Evolutionary conservation across 345 rosid genomes (phyloP), one percentile per base, ranked within the genome.

Genomic region (Citrus maxima): DNA sequence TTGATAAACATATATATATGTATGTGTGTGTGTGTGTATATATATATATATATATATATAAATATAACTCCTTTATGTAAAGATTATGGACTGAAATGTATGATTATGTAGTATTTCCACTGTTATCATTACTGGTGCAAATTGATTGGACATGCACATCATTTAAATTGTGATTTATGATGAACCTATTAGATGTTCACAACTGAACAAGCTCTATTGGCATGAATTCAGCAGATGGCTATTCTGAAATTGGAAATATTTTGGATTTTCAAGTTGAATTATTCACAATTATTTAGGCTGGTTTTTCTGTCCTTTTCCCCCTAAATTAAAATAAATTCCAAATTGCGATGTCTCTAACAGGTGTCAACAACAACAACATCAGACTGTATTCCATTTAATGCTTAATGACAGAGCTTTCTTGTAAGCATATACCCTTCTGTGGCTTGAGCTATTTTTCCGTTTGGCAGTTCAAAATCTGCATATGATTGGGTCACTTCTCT

Each of bases 381-480:
- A 40, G 70, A 27, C 12, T 16, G 14, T 46, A 5, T 67, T 35
- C 24, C 34, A 67, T 42, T 46, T 69, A 69, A 55, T 49, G 60
- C 65, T 70, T 40, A 42, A 58, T 49, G 34, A 27, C 24, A 18
- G 46, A 54, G 27, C 10, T 35, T 38, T 56, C 40, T 8, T 58
- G 32, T 21, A 49, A 54, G 64, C 72, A 54, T 24, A 32, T 24
- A 49, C 61, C 65, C 35, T 76, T 67, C 64, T 56, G 25, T 64
- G 72, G 65, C 76, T 76, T 65, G 64, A 28, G n/a, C 59, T 61
- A 49, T 12, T 56, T 51, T 37, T 34, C 28, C 4, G 25, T 37
- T 67, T 59, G 4, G 30, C 74, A 58, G 87, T 51, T 76, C 54
- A 40, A 27, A 72, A 25, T 64, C 65, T 73, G 21, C 32, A 6